Conservation (phyloP, 2,329 filamentous ascomycete species). For the Penicillium digitatum region DNA sequence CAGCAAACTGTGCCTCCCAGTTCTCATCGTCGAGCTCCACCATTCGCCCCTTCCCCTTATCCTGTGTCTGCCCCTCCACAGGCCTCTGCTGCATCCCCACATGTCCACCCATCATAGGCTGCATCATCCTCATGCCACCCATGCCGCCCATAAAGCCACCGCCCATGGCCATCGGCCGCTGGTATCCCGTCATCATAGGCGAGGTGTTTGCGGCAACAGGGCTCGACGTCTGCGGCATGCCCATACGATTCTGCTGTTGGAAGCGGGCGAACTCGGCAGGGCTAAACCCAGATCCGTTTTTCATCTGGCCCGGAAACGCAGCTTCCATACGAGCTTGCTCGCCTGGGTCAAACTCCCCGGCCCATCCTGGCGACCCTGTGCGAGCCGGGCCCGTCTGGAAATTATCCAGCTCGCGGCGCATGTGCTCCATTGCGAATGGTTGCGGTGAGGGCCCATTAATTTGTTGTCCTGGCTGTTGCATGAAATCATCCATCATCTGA, state of each 20-base stretch:
- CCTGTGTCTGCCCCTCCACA: slow-evolving; percentile 50
- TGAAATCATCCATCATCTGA: slow-evolving; percentile 89
- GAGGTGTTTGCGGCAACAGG: slow-evolving; percentile 50
- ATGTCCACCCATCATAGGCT: slow-evolving; percentile 46
- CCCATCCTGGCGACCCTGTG: slow-evolving; percentile 58
- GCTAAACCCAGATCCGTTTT: slow-evolving; percentile 61
- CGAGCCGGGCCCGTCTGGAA: slow-evolving; percentile 49
- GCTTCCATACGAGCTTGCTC: slow-evolving; percentile 68
- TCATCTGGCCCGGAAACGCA: slow-evolving; percentile 56
- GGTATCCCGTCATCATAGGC: slow-evolving; percentile 57
- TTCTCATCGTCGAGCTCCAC: slow-evolving; percentile 89
- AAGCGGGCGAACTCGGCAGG: slow-evolving; percentile 85
- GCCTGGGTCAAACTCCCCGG: slow-evolving; percentile 60
- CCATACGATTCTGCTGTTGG: slow-evolving; percentile 65
- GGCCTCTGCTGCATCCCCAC: slow-evolving; percentile 49
- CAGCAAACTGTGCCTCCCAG: slow-evolving; percentile 95
- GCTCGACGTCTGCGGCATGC: slow-evolving; percentile 57
- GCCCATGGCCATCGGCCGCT: slow-evolving; percentile 46
- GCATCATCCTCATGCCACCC: slow-evolving; percentile 49
- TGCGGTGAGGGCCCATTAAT: slow-evolving; percentile 53
- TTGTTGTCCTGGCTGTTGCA: slow-evolving; percentile 67
- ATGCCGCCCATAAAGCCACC: slow-evolving; percentile 41
- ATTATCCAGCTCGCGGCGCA: slow-evolving; percentile 59
- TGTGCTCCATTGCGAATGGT: slow-evolving; percentile 64
- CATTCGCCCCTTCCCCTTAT: slow-evolving; percentile 77